These are phyloP conservation scores for Claviceps lovelessii DNA, from an alignment of 2,329 filamentous ascomycete species.

Conservation along the genomic window DNA sequence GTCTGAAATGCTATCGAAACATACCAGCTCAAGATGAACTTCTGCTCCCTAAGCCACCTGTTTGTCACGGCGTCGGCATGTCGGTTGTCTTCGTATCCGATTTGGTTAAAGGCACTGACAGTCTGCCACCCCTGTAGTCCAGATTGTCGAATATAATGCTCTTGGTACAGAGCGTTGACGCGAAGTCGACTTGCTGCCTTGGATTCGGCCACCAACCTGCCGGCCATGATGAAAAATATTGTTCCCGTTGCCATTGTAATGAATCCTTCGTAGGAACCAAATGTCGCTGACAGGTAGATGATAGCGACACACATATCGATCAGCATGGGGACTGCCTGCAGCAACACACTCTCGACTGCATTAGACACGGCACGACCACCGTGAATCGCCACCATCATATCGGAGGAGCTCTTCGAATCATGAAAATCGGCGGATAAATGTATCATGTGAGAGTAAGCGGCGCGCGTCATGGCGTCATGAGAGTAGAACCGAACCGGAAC, in stretches of 20 bases:
- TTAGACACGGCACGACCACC: slow-evolving; percentile 39
- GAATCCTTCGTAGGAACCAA: slow-evolving; percentile 47
- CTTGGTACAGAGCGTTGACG: slow-evolving; percentile 38
- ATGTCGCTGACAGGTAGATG: slow-evolving; percentile 42
- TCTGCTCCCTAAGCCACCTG: slow-evolving; percentile 24
- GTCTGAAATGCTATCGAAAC: slow-evolving; percentile 42
- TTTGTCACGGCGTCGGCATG: slow-evolving; percentile 35
- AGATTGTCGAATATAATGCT: slow-evolving; percentile 39
- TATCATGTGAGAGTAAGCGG: slow-evolving; percentile 45
- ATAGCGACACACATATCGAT: slow-evolving; percentile 46
- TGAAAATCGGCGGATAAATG: slow-evolving; percentile 47
- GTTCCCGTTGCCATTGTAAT: slow-evolving; percentile 45
- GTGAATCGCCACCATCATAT: slow-evolving; percentile 42
- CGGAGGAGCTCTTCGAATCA: slow-evolving; percentile 44
- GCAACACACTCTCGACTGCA: slow-evolving; percentile 43
- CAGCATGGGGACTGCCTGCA: slow-evolving; percentile 44
- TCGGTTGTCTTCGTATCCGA: slow-evolving; percentile 39
- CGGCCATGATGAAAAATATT: slow-evolving; percentile 40
- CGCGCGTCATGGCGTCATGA: slow-evolving; percentile 36
- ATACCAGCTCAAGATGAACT: slow-evolving; percentile 29
- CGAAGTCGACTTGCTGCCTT: slow-evolving; percentile 35
- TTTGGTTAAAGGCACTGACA: slow-evolving; percentile 45
- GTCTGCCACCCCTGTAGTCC: slow-evolving; percentile 46
- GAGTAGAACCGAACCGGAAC: slow-evolving; percentile 44
- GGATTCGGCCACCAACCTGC: slow-evolving; percentile 35